A percentile compares a stretch with the other conserved stretches of the same genome.
Conservation (phyloP, 148 eudicot species). For the Spergularia bocconei region DNA sequence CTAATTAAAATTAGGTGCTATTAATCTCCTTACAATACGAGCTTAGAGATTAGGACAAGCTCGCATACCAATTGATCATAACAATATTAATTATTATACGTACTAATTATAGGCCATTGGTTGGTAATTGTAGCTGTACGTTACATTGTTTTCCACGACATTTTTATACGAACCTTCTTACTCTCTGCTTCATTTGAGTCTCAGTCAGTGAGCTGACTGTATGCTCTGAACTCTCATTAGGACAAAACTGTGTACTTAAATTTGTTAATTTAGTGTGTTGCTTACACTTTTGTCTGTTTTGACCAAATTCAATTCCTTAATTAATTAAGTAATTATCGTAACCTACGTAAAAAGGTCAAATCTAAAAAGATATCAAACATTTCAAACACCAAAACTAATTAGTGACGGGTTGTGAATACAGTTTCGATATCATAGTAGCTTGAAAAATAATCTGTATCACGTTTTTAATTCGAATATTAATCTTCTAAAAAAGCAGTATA, state of each 20-base stretch:
- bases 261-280: neutral
- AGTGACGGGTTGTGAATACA: no score
- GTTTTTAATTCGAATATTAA: no score
- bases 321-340: neutral
- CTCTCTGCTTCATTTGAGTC: neutral
- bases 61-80: neutral
- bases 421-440: no score
- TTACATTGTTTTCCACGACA: slow-evolving; percentile 9
- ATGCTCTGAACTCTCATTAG: neutral
- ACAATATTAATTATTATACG: neutral
- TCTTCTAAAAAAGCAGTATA: no score
- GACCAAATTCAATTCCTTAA: neutral
- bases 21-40: slow-evolving; percentile 6
- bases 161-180: slow-evolving; percentile 17
- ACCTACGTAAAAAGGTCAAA: neutral
- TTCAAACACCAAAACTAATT: no score
- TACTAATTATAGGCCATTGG: neutral
- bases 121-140: slow-evolving; percentile 32
- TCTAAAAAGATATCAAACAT: neutral
- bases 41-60: slow-evolving; percentile 22
- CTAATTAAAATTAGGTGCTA: neutral
- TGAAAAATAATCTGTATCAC: no score
- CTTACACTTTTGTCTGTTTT: slow-evolving; percentile 18
- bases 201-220: no score
- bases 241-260: slow-evolving; percentile 16